These are phyloP conservation scores for Colletotrichum sp. DNA, from an alignment of 2,329 filamentous ascomycete genomes.

Conservation along the genomic window DNA sequence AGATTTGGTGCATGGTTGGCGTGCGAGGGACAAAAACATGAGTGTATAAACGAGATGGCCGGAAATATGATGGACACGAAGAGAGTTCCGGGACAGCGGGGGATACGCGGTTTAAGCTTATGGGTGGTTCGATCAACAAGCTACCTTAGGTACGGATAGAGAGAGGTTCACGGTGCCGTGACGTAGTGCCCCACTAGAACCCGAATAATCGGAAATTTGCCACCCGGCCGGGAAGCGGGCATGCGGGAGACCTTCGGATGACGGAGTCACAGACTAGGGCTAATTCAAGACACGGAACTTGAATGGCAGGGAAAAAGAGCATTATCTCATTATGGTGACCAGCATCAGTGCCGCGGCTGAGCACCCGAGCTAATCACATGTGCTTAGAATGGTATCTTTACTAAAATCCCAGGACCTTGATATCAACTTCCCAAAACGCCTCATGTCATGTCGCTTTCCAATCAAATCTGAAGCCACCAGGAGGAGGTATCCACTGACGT, in stretches of 20 bases:
- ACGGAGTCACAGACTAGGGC: neutral
- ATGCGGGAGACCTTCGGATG: neutral
- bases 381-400: conserved; percentile 19
- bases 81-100: neutral
- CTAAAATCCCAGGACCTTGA: neutral
- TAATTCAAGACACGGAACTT: neutral
- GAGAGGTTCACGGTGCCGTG: neutral
- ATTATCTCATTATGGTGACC: conserved; percentile 8
- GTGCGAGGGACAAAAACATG: neutral
- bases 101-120: conserved; percentile 1
- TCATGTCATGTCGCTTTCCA: neutral
- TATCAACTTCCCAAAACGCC: neutral
- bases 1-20: neutral
- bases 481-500: neutral
- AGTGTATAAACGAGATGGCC: neutral
- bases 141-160: neutral
- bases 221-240: neutral
- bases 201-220: conserved; percentile 4
- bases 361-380: neutral
- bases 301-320: neutral
- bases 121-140: neutral
- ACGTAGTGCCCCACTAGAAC: conserved; percentile 11
- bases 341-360: neutral
- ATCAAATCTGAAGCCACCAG: neutral
- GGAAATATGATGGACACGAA: neutral